Evolutionary conservation across 2,329 filamentous ascomycete species (phyloP), one percentile per base, ranked within the genome.

Genomic region (Hawksworthiomyces lignivorus): DNA sequence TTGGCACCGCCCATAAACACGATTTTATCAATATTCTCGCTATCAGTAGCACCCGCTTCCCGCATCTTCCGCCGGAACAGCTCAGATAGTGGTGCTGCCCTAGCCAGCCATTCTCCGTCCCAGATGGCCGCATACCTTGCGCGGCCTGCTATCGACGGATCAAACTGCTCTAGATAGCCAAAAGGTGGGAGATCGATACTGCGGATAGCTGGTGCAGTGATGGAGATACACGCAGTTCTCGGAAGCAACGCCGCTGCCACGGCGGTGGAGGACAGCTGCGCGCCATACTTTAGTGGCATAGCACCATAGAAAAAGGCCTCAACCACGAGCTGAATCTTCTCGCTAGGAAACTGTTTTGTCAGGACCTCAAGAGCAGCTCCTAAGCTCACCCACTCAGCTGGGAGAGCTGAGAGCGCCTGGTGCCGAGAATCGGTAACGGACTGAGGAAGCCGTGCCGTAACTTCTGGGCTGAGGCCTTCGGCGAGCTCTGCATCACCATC

Each of bases 241-340:
- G 58, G 53, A 14, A 47, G 15, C 15, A 50, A 7, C 7, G 24
- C n/a, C 28, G 39, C 19, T 5, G 39, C 26, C 1, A 56, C 43
- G 8, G 48, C 47, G n/a, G n/a, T n/a, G 1, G 37, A 24, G 0
- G 56, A 54, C 3, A 63, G 39, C 0, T 48, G 11, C 1, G 61
- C 60, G 4, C 57, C 57, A 36, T 53, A 50, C 30, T 54, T 58
- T 10, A 62, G 39, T 2, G 62, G 62, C 43, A 65, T 46, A 7
- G 57, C 46, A 12, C 62, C 62, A 31, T 59, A 56, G 43, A 62
- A 63, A 43, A 63, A 58, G 10, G 58, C 57, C 44, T 64, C 61
- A 29, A 46, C 51, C 7, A 64, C 43, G n/a, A 64, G 41, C 19
- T 62, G 24, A 14, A 63, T 47, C 5, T 50, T 45, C 1, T 51